A percentile compares a stretch with the other conserved stretches of the same genome.
phyloP scores from a whole-genome alignment of 805 yeast genomes.

The Teunomyces funiuensis region DNA sequence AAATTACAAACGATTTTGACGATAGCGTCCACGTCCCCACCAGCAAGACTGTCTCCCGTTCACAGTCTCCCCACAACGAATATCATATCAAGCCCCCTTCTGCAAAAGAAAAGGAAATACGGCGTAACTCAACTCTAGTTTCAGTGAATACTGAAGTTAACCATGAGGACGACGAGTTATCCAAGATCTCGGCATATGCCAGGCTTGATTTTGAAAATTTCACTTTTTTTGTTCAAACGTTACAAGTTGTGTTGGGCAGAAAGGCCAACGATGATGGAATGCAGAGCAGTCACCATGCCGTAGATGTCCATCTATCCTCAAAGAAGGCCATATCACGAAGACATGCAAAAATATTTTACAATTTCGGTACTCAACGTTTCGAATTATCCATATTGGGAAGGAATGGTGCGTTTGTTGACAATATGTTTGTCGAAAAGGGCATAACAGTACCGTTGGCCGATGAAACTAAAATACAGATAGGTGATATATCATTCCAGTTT shows the following conservation, averaged over 20 bases:
- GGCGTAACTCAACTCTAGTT: conserved; percentile 16
- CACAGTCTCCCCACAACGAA: conserved; percentile 15
- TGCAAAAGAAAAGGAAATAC: conserved; percentile 11
- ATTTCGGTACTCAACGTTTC: conserved; percentile 93
- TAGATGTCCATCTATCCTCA: conserved; percentile 90
- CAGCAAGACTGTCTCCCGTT: conserved; percentile 15
- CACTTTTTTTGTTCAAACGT: conserved; percentile 93
- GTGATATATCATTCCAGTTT: conserved; percentile 86
- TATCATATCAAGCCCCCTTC: conserved; percentile 1
- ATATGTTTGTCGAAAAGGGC: conserved; percentile 83
- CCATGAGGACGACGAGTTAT: conserved; percentile 15
- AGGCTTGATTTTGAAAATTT: conserved; percentile 87
- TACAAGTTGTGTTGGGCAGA: conserved; percentile 92
- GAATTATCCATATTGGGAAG: conserved; percentile 90
- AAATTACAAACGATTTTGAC: conserved; percentile 1
- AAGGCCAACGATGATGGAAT: conserved; percentile 51
- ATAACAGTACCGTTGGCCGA: conserved; percentile 84
- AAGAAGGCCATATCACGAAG: conserved; percentile 91
- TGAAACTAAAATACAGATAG: conserved; percentile 85
- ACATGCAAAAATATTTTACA: conserved; percentile 94
- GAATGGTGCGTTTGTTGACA: conserved; percentile 96
- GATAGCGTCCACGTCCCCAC: background rate
- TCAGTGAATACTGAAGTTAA: conserved; percentile 18
- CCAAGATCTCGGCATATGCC: conserved; percentile 60
- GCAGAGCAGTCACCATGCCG: conserved; percentile 69